These are phyloP conservation scores for Besnoitia besnoiti DNA, from an alignment of 169 alveolate species.

Conservation along the genomic window DNA sequence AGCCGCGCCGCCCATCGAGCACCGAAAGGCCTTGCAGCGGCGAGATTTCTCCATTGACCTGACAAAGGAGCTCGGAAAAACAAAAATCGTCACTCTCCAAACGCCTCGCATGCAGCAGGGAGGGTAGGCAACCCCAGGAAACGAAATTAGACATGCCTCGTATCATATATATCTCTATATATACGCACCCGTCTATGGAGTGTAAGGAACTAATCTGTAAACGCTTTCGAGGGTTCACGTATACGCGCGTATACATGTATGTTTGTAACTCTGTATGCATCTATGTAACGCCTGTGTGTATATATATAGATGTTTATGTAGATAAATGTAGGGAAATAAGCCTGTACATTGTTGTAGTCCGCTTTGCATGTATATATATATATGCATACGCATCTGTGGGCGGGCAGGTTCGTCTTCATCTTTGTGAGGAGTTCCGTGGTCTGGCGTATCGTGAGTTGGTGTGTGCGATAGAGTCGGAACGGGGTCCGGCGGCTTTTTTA, in stretches of 20 bases:
- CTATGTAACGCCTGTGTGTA: neutral
- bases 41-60: slow-evolving; percentile 78
- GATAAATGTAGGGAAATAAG: no score
- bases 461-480: no score
- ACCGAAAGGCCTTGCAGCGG: slow-evolving; percentile 77
- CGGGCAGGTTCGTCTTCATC: no score
- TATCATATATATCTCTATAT: neutral
- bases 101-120: slow-evolving; percentile 88
- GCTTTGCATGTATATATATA: no score
- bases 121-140: slow-evolving; percentile 71
- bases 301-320: no score
- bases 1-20: slow-evolving; percentile 59
- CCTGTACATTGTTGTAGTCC: no score
- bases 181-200: neutral
- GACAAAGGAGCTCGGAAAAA: slow-evolving; percentile 81
- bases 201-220: no score
- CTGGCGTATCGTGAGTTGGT: no score
- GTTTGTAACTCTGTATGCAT: neutral
- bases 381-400: no score
- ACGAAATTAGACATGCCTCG: neutral
- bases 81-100: slow-evolving; percentile 79
- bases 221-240: no score
- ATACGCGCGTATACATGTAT: neutral
- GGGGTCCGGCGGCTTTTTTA: no score
- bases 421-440: no score